phyloP scores from a whole-genome alignment of 495 filamentous ascomycete genomes.

The Lasiosphaeria miniovina region DNA sequence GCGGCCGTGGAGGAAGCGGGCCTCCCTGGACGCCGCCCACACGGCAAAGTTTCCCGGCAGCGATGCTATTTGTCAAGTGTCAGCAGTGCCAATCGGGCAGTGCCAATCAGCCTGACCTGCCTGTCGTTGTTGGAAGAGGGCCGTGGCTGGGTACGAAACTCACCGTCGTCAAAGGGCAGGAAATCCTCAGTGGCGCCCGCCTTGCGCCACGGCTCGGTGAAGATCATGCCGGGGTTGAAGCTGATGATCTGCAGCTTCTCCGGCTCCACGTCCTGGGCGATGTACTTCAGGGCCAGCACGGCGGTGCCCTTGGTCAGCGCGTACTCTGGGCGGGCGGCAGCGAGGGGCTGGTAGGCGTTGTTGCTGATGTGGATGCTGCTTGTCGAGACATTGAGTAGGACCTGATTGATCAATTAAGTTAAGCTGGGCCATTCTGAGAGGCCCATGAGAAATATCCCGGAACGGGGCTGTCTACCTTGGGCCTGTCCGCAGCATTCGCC shows the following conservation, averaged over 20 bases:
- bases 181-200: slow-evolving; percentile 15
- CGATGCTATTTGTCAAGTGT: slow-evolving; percentile 18
- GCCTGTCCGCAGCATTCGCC: background rate
- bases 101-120: background rate
- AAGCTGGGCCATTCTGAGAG: background rate
- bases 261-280: slow-evolving; percentile 26
- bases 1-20: slow-evolving; percentile 47
- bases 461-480: background rate
- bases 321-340: slow-evolving; percentile 20
- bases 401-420: slow-evolving; percentile 8
- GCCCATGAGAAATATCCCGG: background rate
- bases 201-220: slow-evolving; percentile 21
- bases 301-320: slow-evolving; percentile 35
- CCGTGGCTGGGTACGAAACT: slow-evolving; percentile 1
- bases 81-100: background rate
- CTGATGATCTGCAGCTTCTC: slow-evolving; percentile 39
- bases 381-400: slow-evolving; percentile 33
- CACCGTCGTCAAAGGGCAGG: slow-evolving; percentile 34
- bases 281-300: slow-evolving; percentile 25
- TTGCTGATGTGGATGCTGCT: slow-evolving; percentile 18
- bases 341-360: slow-evolving; percentile 7
- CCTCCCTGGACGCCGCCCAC: slow-evolving; percentile 46
- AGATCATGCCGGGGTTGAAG: slow-evolving; percentile 41
- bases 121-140: background rate
- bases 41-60: slow-evolving; percentile 45